Evolutionary conservation across 2,329 filamentous ascomycete genomes (phyloP), one percentile per base, ranked within the genome.

Genomic region (Ciborinia camelliae): DNA sequence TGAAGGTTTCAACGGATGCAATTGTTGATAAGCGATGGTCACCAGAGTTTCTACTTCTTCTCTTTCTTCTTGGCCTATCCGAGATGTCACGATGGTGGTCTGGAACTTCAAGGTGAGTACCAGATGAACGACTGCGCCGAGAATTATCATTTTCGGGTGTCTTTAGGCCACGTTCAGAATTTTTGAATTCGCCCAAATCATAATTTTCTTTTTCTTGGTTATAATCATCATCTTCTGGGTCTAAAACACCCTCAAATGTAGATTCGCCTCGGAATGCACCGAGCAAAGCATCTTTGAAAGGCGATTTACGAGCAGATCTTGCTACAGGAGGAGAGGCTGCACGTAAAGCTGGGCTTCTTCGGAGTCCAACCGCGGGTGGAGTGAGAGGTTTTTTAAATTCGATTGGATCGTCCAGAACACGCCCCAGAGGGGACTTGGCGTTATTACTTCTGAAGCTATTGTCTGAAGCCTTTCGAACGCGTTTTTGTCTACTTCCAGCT

Each of bases 261-360:
- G 86, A 88, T 72, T 88, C 85, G 37, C 86, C 86, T 47, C 81
- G 81, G 70, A 89, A 88, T 4, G 85, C 86, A 66, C 86, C 85
- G 62, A 83, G 84, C 10, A 89, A 75, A 53, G 81, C 81, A 48
- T 86, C 86, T 28, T 86, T 80, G 62, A 88, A 79, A 0, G 82
- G 82, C 43, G 79, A 79, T 71, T 82, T 86, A 15, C 72, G 71
- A 2, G 71, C 75, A 0, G 78, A 68, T 71, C 83, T 87, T 0
- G 63, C 28, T 23, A 45, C 28, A 10, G 84, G 81, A 7, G 83
- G 81, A 1, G 82, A 77, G 2, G 69, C 50, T 64, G 78, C 79
- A 68, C 84, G 81, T 37, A 82, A 86, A 28, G 86, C 85, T 51
- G 80, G 79, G 55, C 82, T 85, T 70, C 86, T 80, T 74, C 80